These are phyloP conservation scores for Periconia sp. DNA, from an alignment of 2,329 filamentous ascomycete species.

Conservation along the genomic window DNA sequence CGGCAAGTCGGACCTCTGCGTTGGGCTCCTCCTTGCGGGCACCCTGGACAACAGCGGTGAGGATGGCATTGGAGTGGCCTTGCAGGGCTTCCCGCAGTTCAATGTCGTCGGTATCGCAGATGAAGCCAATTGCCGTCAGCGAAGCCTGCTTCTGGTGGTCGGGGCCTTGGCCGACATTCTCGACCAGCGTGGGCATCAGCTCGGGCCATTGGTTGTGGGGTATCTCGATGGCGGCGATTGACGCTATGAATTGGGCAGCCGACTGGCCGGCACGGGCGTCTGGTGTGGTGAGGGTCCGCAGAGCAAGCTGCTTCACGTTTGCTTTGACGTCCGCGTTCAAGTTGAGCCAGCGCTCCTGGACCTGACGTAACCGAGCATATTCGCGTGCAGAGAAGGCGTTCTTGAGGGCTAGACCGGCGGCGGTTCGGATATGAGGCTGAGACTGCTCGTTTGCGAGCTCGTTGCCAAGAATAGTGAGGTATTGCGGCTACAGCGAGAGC, in stretches of 20 bases:
- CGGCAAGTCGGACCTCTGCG: constrained; percentile 85
- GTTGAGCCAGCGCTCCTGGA: constrained; percentile 92
- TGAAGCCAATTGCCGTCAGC: constrained; percentile 94
- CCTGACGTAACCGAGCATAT: constrained; percentile 80
- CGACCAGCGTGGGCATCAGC: constrained; percentile 85
- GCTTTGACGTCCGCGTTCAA: constrained; percentile 82
- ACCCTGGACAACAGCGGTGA: constrained; percentile 96
- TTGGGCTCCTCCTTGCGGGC: constrained; percentile 96
- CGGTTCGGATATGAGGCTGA: constrained; percentile 83
- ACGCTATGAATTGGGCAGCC: constrained; percentile 92
- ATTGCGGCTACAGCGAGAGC: constrained; percentile 71
- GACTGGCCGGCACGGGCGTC: constrained; percentile 86
- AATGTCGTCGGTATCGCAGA: constrained; percentile 92
- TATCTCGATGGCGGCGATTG: constrained; percentile 93
- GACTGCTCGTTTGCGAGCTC: constrained; percentile 91
- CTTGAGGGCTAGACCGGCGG: constrained; percentile 95
- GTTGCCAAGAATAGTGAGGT: constrained; percentile 81
- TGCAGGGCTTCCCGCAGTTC: constrained; percentile 83
- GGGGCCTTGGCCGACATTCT: constrained; percentile 86
- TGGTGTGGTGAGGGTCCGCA: constrained; percentile 81
- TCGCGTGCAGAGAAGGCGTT: constrained; percentile 98
- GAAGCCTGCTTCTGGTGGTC: constrained; percentile 94
- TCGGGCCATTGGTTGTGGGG: constrained; percentile 93
- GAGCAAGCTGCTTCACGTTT: constrained; percentile 86
- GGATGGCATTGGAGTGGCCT: constrained; percentile 93